These are phyloP conservation scores for Harringtonia aguacate DNA, from an alignment of 2,329 filamentous ascomycete species.

Conservation along the genomic window DNA sequence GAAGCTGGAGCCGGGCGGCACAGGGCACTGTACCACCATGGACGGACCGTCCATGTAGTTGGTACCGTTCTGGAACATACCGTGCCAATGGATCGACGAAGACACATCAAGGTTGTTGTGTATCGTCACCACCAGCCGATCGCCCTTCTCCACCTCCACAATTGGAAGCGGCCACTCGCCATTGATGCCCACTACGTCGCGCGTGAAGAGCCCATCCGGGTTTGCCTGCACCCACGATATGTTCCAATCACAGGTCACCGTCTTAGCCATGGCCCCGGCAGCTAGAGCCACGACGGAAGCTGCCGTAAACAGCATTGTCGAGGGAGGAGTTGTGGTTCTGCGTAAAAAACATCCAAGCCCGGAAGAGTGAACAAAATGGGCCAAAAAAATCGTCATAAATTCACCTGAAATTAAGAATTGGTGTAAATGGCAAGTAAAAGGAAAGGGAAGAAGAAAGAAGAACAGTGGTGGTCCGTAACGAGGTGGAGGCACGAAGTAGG, in stretches of 20 bases:
- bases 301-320: constrained; percentile 6
- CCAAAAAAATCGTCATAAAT: too few relatives aligned
- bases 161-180: constrained; percentile 62
- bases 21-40: constrained; percentile 55
- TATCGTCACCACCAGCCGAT: constrained; percentile 47
- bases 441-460: too few relatives aligned
- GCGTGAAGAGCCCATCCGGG: constrained; percentile 54
- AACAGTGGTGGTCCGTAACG: too few relatives aligned
- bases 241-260: constrained; percentile 53
- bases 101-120: constrained; percentile 51
- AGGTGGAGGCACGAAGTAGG: too few relatives aligned
- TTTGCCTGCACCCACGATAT: constrained; percentile 62
- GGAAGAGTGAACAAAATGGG: too few relatives aligned
- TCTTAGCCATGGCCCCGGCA: constrained; percentile 22
- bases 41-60: constrained; percentile 60
- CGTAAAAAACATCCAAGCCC: too few relatives aligned
- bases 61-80: constrained; percentile 57
- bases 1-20: constrained; percentile 50
- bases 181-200: constrained; percentile 67
- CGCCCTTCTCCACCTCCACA: constrained; percentile 52
- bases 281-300: constrained; percentile 7
- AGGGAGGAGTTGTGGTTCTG: too few relatives aligned
- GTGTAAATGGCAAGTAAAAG: too few relatives aligned
- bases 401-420: too few relatives aligned
- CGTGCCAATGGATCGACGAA: constrained; percentile 61